Evolutionary conservation across 2,329 filamentous ascomycete genomes (phyloP).

Genomic region (Geosmithia putterillii): DNA sequence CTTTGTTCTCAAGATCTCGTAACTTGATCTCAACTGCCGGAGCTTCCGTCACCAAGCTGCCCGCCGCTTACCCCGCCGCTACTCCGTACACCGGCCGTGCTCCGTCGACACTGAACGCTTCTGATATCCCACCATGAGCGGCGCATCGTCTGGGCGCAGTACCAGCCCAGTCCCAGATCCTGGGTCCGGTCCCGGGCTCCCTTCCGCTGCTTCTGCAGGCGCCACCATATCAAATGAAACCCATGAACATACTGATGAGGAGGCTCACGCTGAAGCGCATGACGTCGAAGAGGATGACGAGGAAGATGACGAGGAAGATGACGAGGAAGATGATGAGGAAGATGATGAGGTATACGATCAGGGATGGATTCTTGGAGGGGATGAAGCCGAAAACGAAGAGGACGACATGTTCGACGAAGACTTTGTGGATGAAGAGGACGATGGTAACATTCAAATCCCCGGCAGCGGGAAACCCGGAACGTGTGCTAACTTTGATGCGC

Average conservation of each 20-base stretch:
- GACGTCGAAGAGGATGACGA: conserved; percentile 14
- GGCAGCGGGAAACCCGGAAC: not conserved
- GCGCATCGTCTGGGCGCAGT: not conserved
- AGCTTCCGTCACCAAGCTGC: not conserved
- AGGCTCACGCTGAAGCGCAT: conserved; percentile 15
- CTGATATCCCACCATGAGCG: conserved; percentile 1
- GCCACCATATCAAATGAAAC: too few species aligned
- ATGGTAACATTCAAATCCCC: conserved; percentile 5
- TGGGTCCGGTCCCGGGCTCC: not conserved
- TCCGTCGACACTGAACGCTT: not conserved
- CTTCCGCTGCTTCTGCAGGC: not conserved
- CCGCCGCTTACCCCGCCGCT: not conserved
- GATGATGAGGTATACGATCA: too few species aligned
- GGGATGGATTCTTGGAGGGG: too few species aligned
- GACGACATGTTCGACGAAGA: conserved; percentile 11
- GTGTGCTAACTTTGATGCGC: not conserved
- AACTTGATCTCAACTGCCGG: conserved; percentile 1
- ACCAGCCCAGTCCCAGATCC: not conserved
- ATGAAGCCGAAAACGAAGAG: conserved; percentile 8
- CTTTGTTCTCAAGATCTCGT: not conserved
- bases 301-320: conserved; percentile 13
- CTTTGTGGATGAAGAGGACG: conserved; percentile 10
- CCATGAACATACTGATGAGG: too few species aligned
- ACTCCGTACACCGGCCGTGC: not conserved
- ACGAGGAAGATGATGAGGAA: conserved; percentile 4